Evolutionary conservation across 1,284 basidiomycete genomes (phyloP).

Genomic region (Trichosporon asahii): DNA sequence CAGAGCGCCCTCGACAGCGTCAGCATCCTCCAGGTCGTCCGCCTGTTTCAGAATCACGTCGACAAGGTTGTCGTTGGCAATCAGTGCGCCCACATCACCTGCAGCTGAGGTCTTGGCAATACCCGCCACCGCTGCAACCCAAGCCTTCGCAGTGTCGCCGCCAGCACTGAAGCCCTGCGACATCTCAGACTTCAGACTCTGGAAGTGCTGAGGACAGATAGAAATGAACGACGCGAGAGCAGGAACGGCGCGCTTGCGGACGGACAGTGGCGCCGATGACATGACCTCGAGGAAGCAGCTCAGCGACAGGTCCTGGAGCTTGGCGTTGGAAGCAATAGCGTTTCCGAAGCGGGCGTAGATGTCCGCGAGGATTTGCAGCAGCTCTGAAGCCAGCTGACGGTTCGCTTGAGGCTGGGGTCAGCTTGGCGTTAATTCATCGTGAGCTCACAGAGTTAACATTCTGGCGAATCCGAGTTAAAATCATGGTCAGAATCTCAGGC

Average conservation of each 20-base stretch:
- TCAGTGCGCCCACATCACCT: conserved; percentile 31
- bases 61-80: conserved; percentile 35
- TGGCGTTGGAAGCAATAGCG: conserved; percentile 59
- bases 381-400: conserved; percentile 82
- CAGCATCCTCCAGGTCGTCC: conserved; percentile 35
- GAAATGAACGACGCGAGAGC: conserved; percentile 57
- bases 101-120: conserved; percentile 39
- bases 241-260: conserved; percentile 83
- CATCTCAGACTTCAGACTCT: conserved; percentile 31
- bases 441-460: conserved; percentile 58
- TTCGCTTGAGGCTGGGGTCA: conserved; percentile 56
- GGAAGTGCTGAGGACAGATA: conserved; percentile 35
- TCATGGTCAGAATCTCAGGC: neutral
- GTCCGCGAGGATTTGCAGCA: conserved; percentile 84
- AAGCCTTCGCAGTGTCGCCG: conserved; percentile 34
- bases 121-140: conserved; percentile 36
- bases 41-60: conserved; percentile 34
- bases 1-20: conserved; percentile 46
- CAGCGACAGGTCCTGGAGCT: conserved; percentile 60
- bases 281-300: conserved; percentile 71
- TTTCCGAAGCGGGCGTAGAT: conserved; percentile 80
- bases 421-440: too few relatives aligned
- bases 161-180: conserved; percentile 28
- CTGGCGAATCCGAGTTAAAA: conserved; percentile 53
- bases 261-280: conserved; percentile 69